Evolutionary conservation across 345 rosid genomes (phyloP).

Genomic region (Hypericum perforatum): DNA sequence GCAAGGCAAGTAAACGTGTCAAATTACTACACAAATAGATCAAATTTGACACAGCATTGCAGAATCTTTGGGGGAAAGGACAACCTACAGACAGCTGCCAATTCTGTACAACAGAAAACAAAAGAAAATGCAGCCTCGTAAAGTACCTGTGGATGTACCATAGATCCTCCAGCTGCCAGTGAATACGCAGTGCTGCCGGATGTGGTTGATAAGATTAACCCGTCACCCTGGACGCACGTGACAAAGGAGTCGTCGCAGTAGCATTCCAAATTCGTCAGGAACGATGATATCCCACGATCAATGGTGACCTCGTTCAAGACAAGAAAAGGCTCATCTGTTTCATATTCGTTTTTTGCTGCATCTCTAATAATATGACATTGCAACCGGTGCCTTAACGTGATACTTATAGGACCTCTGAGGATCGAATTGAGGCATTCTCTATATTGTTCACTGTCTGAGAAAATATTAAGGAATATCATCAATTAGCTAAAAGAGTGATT

Average conservation of each 20-base stretch:
- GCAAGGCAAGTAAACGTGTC: conserved; percentile 10
- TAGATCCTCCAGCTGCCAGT: conserved; percentile 97
- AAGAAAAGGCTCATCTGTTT: conserved; percentile 67
- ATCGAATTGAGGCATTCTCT: conserved; percentile 68
- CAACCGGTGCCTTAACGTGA: conserved; percentile 82
- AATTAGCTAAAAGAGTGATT: neutral
- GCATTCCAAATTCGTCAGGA: conserved; percentile 94
- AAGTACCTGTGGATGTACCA: conserved; percentile 99
- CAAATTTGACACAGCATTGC: too few relatives aligned
- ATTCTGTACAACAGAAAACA: too few relatives aligned
- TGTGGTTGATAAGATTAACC: conserved; percentile 85
- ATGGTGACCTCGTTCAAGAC: conserved; percentile 95
- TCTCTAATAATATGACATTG: conserved; percentile 78
- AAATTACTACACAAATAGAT: too few relatives aligned
- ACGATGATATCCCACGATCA: conserved; percentile 92
- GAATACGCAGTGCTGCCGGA: conserved; percentile 99
- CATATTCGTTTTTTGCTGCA: conserved; percentile 58
- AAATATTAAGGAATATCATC: conserved; percentile 28
- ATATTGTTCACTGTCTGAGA: conserved; percentile 77
- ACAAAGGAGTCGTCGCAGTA: conserved; percentile 88
- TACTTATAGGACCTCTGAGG: conserved; percentile 81
- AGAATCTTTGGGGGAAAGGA: too few relatives aligned
- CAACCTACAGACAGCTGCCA: too few relatives aligned
- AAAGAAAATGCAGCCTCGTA: neutral
- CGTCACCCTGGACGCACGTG: conserved; percentile 97